A percentile compares a stretch with the other conserved stretches of the same genome.
These are phyloP conservation scores for Akebia trifoliata DNA, from an alignment of 164 flowering plant genomes.

Conservation along the genomic window DNA sequence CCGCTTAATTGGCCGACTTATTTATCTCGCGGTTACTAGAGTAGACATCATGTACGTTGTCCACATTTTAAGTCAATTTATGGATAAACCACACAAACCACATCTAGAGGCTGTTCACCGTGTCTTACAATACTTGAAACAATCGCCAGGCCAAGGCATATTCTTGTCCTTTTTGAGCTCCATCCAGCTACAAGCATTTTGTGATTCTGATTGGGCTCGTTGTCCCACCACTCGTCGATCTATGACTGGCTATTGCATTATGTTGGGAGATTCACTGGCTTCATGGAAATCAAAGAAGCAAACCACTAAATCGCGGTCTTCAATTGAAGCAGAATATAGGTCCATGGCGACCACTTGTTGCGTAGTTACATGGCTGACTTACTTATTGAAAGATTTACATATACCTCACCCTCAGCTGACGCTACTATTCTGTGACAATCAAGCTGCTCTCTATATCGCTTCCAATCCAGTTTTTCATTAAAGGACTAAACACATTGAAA, in stretches of 20 bases:
- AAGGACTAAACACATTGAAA: slow-evolving; percentile 2
- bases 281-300: neutral
- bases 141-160: neutral
- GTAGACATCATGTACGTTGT: neutral
- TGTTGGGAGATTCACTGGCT: neutral
- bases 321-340: neutral
- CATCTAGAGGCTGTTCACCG: neutral
- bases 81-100: neutral
- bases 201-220: slow-evolving; percentile 1
- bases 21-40: neutral
- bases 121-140: neutral
- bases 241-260: neutral
- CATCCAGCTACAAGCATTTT: neutral
- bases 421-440: neutral
- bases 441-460: neutral
- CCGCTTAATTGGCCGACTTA: neutral
- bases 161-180: neutral
- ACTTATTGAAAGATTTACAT: neutral
- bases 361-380: neutral
- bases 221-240: neutral
- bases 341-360: neutral
- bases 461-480: neutral
- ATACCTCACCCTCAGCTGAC: neutral
- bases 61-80: neutral
- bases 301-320: neutral